Evolutionary conservation across 148 eudicot species (phyloP).

Genomic region (Simmondsia chinensis): DNA sequence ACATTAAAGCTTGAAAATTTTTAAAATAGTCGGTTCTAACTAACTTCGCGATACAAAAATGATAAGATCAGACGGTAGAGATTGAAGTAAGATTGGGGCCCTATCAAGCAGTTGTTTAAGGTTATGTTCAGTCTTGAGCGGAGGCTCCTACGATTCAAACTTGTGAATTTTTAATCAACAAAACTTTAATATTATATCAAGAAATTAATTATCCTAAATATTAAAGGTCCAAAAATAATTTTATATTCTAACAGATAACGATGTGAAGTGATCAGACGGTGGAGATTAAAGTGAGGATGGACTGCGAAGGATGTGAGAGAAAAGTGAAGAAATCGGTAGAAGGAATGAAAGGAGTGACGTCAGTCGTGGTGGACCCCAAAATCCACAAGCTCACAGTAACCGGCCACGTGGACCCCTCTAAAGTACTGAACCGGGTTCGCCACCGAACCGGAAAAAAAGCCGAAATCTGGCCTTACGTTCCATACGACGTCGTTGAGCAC

Average conservation of each 20-base stretch:
- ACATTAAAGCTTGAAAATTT: no score
- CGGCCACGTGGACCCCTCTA: slow-evolving; percentile 45
- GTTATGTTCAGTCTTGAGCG: no score
- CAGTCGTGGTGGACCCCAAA: slow-evolving; percentile 33
- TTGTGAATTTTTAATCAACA: no score
- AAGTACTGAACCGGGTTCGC: slow-evolving; percentile 38
- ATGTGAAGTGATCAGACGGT: slow-evolving; percentile 22
- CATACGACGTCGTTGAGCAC: slow-evolving; percentile 35
- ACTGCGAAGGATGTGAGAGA: slow-evolving; percentile 58
- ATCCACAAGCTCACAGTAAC: slow-evolving; percentile 35
- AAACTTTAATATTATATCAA: neutral
- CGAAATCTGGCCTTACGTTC: slow-evolving; percentile 52
- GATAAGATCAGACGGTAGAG: no score
- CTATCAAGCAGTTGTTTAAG: no score
- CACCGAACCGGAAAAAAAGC: slow-evolving; percentile 44
- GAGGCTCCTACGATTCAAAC: no score
- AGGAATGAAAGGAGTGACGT: slow-evolving; percentile 58
- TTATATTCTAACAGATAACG: neutral
- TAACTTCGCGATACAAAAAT: no score
- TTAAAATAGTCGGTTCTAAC: no score
- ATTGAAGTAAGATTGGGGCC: no score
- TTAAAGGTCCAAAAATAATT: neutral
- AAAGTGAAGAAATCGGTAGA: slow-evolving; percentile 39
- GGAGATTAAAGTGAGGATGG: slow-evolving; percentile 52
- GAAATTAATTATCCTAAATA: neutral